Percentiles rank a stretch among this genome's conserved stretches.
These are phyloP conservation scores for Phyllosticta capitalensis DNA, from an alignment of 2,329 filamentous ascomycete species.

Conservation along the genomic window DNA sequence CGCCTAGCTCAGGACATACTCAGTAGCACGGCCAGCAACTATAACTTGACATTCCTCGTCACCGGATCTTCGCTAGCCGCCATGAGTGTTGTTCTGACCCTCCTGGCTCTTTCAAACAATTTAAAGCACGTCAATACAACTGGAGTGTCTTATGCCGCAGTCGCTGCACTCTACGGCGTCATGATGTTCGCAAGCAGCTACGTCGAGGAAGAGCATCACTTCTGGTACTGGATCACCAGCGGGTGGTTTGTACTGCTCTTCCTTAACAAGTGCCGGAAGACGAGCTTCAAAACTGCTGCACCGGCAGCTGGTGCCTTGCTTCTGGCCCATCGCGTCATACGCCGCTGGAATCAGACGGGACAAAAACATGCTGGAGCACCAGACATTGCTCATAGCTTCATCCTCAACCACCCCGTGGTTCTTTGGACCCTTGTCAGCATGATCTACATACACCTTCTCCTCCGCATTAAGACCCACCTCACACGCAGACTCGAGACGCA, in stretches of 20 bases:
- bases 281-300: constrained; percentile 6
- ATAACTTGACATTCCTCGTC: constrained; percentile 58
- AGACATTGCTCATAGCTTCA: constrained; percentile 68
- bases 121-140: constrained; percentile 41
- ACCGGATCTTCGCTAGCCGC: constrained; percentile 35
- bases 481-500: constrained; percentile 8
- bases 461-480: constrained; percentile 31
- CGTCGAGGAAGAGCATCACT: constrained; percentile 96
- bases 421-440: constrained; percentile 66
- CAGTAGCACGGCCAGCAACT: constrained; percentile 87
- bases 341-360: constrained; percentile 93
- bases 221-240: constrained; percentile 88
- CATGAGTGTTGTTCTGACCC: constrained; percentile 32
- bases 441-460: constrained; percentile 49
- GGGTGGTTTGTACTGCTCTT: constrained; percentile 53
- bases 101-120: constrained; percentile 22
- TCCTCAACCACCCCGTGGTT: constrained; percentile 52
- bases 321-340: constrained; percentile 53
- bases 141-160: constrained; percentile 28
- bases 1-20: constrained; percentile 61
- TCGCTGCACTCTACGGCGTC: constrained; percentile 49
- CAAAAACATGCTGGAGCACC: constrained; percentile 90
- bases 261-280: constrained; percentile 19
- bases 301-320: constrained; percentile 40
- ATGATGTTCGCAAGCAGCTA: constrained; percentile 99